These are phyloP conservation scores for Rhododendron ovatum DNA, from an alignment of 148 eudicot species.

Conservation along the genomic window DNA sequence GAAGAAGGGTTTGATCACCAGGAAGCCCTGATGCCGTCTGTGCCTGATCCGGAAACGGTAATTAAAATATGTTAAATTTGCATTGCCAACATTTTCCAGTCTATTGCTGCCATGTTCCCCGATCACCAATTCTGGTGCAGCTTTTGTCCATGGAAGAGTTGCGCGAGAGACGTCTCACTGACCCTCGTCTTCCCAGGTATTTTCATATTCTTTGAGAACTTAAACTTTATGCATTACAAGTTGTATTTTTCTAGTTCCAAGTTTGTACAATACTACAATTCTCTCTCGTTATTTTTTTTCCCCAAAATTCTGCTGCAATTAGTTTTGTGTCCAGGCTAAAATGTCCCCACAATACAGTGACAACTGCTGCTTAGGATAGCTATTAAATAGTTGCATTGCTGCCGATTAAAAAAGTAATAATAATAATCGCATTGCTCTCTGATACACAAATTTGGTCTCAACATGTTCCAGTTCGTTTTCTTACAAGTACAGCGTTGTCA, in stretches of 20 bases:
- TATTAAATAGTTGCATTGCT: neutral
- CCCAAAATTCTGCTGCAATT: neutral
- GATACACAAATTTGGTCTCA: neutral
- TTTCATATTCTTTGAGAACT: neutral
- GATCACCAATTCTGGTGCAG: conserved; percentile 29
- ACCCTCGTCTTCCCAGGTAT: conserved; percentile 93
- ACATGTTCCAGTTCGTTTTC: neutral
- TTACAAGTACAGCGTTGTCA: neutral
- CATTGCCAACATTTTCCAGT: neutral
- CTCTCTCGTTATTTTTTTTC: neutral
- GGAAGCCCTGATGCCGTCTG: conserved; percentile 64
- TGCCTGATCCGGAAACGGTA: conserved; percentile 82
- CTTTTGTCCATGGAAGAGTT: conserved; percentile 85
- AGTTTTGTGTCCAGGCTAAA: neutral
- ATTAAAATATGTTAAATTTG: conserved; percentile 13
- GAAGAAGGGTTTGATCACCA: conserved; percentile 90
- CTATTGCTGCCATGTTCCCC: neutral
- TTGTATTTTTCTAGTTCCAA: neutral
- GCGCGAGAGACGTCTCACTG: conserved; percentile 71
- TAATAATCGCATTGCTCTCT: neutral
- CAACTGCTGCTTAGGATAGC: neutral
- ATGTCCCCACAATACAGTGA: no score
- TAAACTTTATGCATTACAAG: neutral
- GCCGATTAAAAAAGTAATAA: neutral
- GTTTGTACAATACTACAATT: neutral